Evolutionary conservation across 1,139 yeast genomes (phyloP).

Genomic region (Zygosaccharomyces sapae): DNA sequence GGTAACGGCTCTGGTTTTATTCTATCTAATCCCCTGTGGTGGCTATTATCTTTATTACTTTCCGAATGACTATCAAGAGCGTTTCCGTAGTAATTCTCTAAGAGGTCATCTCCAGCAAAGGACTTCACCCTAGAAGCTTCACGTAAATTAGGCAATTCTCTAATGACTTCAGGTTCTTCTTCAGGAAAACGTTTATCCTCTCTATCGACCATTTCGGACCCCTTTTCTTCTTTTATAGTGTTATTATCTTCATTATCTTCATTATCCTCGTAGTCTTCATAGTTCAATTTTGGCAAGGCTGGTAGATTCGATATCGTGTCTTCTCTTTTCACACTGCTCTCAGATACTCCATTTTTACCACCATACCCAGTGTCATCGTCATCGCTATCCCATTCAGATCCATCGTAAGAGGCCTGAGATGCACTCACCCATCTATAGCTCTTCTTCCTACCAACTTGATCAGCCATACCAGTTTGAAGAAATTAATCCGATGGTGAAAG

Average conservation of each 20-base stretch:
- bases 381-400: slow-evolving; percentile 51
- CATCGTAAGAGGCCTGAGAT: slow-evolving; percentile 50
- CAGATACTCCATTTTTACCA: slow-evolving; percentile 3
- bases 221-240: not conserved
- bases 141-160: not conserved
- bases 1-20: slow-evolving; percentile 1
- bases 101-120: not conserved
- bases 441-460: slow-evolving; percentile 49
- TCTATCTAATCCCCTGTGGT: not conserved
- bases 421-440: slow-evolving; percentile 66
- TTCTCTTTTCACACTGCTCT: slow-evolving; percentile 4
- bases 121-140: not conserved
- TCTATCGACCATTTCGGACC: too few relatives aligned
- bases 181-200: not conserved
- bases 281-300: slow-evolving; percentile 19
- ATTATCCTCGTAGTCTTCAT: slow-evolving; percentile 4
- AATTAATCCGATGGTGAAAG: not conserved
- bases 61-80: not conserved
- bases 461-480: slow-evolving; percentile 16
- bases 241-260: slow-evolving; percentile 1
- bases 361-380: slow-evolving; percentile 17
- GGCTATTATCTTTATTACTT: not conserved
- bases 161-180: slow-evolving; percentile 1
- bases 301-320: slow-evolving; percentile 19
- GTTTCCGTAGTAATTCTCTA: not conserved